These are phyloP conservation scores for Russula abietina DNA, from an alignment of 768 basidiomycete species.

Conservation along the genomic window DNA sequence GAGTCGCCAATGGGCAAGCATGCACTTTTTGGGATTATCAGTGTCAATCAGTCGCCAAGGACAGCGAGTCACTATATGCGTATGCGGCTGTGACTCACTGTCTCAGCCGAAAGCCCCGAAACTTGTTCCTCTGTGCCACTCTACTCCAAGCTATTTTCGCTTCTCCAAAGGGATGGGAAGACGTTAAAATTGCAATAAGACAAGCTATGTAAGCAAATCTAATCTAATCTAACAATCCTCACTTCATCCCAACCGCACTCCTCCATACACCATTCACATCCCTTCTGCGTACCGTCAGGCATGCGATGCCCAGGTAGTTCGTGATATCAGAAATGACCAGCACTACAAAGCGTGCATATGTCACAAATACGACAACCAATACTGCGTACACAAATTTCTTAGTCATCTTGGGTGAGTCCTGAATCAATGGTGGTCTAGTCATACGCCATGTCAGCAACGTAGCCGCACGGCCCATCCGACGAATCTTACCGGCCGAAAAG, in stretches of 20 bases:
- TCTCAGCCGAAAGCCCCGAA: no score
- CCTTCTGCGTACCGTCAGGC: conserved; percentile 87
- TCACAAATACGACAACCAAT: conserved; percentile 57
- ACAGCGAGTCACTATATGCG: no score
- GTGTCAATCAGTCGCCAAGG: no score
- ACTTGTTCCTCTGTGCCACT: no score
- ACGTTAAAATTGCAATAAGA: no score
- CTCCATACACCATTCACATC: conserved; percentile 63
- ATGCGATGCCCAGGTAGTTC: conserved; percentile 87
- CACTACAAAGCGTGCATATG: conserved; percentile 72
- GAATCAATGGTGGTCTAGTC: conserved; percentile 62
- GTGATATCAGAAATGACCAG: conserved; percentile 87
- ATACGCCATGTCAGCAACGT: not conserved
- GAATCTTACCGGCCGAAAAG: conserved; percentile 56
- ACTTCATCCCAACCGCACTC: conserved; percentile 28
- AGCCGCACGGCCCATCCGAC: not conserved
- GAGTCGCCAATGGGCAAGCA: conserved; percentile 11
- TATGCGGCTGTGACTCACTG: no score
- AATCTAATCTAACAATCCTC: conserved; percentile 2
- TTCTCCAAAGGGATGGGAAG: no score
- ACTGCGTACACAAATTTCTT: conserved; percentile 69
- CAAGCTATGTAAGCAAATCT: not conserved
- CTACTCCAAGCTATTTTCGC: no score
- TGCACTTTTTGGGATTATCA: not conserved
- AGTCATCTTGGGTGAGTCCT: conserved; percentile 54